phyloP scores from a whole-genome alignment of 208 protist species.

The Crithidia bombi region DNA sequence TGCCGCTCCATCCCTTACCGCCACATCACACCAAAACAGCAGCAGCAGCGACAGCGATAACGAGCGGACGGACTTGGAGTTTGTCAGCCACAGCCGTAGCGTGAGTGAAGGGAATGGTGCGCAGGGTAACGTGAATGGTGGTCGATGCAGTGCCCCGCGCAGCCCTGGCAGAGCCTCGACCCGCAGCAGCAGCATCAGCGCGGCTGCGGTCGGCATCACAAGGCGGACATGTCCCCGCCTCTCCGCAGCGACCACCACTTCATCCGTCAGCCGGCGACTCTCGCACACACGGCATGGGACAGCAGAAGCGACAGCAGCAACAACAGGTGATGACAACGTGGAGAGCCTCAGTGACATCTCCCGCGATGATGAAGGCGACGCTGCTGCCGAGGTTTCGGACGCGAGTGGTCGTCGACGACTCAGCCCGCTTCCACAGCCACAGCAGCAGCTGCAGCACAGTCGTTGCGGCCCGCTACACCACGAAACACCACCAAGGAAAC shows the following conservation, averaged over 20 bases:
- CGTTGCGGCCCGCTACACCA: background rate
- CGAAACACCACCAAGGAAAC: background rate
- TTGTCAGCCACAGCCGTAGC: slow-evolving; percentile 6
- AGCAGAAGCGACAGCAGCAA: no score
- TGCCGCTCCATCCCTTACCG: slow-evolving; percentile 4
- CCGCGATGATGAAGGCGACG: background rate
- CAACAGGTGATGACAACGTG: background rate
- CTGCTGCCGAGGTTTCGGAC: no score
- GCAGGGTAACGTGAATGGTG: no score
- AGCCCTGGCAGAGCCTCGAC: background rate
- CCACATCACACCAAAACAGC: background rate
- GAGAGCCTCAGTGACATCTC: slow-evolving; percentile 11
- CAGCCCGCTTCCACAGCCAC: no score
- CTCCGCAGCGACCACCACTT: background rate
- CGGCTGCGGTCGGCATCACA: background rate
- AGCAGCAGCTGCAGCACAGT: background rate
- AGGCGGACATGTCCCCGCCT: background rate
- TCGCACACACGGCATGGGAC: background rate
- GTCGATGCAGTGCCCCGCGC: background rate
- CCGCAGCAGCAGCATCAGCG: slow-evolving; percentile 11
- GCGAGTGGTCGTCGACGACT: no score
- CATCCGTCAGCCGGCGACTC: slow-evolving; percentile 1
- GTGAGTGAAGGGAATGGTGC: background rate
- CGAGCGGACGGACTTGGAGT: background rate
- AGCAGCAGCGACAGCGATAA: background rate